Conservation (phyloP, 805 yeast species). For the Saccharomycopsis fermentans region DNA sequence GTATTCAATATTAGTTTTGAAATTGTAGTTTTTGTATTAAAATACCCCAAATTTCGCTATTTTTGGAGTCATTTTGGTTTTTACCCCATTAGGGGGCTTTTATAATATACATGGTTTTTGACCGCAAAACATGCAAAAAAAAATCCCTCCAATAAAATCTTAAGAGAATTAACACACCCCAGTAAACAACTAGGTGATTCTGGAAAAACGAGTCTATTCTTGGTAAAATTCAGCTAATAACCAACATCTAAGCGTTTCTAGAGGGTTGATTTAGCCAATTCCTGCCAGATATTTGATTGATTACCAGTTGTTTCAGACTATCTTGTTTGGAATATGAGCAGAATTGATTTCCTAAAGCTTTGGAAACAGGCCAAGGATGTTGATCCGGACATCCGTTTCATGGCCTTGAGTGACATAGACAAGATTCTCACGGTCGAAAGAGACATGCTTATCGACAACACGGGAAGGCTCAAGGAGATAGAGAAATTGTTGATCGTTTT, state of each 20-base stretch:
- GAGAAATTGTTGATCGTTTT: neutral
- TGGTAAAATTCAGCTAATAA: no score
- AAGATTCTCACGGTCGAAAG: slow-evolving; percentile 26
- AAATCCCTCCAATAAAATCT: neutral
- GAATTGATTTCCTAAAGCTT: neutral
- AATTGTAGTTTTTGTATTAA: neutral
- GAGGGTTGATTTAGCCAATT: neutral
- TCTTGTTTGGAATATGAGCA: neutral
- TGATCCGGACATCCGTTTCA: slow-evolving; percentile 75
- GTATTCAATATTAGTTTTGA: neutral
- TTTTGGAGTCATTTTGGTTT: neutral
- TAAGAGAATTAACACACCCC: neutral
- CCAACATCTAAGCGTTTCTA: no score
- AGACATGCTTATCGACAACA: neutral
- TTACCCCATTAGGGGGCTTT: neutral
- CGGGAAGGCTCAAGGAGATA: neutral
- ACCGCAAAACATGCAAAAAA: neutral
- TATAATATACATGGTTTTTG: neutral
- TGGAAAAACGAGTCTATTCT: no score
- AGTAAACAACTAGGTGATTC: neutral
- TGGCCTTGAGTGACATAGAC: slow-evolving; percentile 72
- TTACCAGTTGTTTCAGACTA: no score
- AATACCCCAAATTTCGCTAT: neutral
- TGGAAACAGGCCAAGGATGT: slow-evolving; percentile 32
- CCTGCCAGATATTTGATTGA: no score